Conservation (phyloP, 257 asterid species). For the Leonotis leonurus region DNA sequence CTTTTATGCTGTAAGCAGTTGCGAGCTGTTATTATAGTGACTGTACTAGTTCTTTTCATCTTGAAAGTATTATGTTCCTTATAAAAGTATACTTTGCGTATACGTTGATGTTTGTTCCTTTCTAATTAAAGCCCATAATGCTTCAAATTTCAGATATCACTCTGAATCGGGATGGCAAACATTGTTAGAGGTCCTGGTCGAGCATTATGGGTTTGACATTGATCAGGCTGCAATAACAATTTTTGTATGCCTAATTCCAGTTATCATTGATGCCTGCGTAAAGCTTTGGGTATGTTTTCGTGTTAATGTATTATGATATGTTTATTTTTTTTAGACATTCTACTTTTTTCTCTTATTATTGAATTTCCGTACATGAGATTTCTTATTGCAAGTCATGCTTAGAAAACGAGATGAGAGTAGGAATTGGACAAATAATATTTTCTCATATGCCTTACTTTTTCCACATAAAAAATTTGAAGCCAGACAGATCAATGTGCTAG, state of each 20-base stretch:
- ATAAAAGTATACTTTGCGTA: background rate
- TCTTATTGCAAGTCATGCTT: background rate
- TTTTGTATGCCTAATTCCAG: conserved; percentile 74
- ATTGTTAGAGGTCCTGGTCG: conserved; percentile 61
- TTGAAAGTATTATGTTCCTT: background rate
- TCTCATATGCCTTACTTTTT: background rate
- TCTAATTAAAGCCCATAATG: background rate
- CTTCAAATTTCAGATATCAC: conserved; percentile 64
- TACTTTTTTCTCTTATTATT: background rate
- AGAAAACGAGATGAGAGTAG: background rate
- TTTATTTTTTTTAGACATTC: background rate
- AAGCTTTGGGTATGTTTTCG: conserved; percentile 81
- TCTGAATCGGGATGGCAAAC: conserved; percentile 96
- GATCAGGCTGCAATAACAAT: conserved; percentile 61
- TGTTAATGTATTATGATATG: background rate
- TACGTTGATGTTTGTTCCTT: background rate
- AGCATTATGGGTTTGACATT: conserved; percentile 81
- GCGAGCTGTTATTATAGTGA: background rate
- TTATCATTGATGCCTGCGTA: conserved; percentile 74
- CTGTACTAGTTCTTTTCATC: background rate
- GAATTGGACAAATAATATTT: background rate
- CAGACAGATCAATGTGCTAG: background rate
- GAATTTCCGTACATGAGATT: background rate
- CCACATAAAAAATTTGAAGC: background rate
- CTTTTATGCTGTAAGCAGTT: background rate